Evolutionary conservation across 768 basidiomycete genomes (phyloP), one percentile per base, ranked within the genome.

Genomic region (Thelephora aurantiotincta): DNA sequence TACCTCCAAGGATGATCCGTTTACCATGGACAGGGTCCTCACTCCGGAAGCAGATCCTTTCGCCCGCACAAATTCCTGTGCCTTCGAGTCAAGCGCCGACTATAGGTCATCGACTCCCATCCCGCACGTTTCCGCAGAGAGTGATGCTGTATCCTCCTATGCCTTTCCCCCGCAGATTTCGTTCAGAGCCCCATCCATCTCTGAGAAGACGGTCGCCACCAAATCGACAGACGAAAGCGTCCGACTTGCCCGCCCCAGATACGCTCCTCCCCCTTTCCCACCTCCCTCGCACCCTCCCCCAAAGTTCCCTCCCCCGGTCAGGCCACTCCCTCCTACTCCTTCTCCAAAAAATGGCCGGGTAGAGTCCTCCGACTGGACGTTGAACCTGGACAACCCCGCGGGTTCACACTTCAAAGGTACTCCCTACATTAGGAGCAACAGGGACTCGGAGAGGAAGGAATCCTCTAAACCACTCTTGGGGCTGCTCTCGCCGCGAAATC

Each of bases 31-130:
- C 9, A 54, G 60, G 22, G 60, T 61, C 9, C 50, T 61, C 11
- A 61, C 60, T 3, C 60, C 57, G 0, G 58, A 59, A 34, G 50
- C 45, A 5, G 60, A 61, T 48, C 60, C 60, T 3, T 61, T 61
- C 45, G 52, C 52, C 35, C 58, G 58, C 47, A 48, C 45, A 9
- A 55, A 57, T 13, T 16, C 18, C 18, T 9, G 12, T 41, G 16
- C 9, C 14, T 41, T 14, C 14, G 4, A 41, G 9, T 18, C 38
- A 4, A 9, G 9, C 26, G 9, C 26, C 9, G 26, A 9, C 26
- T 9, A 30, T 7, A 41, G 38, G 22, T 41, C 38, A 41, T 16
- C 11, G 38, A 41, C 38, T 9, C 38, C 38, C 22, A 41, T 14
- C 38, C 16, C 22, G 11, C 38, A 41, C 22, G 9, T 30, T 30